Conservation (phyloP, 805 yeast genomes). For the Starmerella kuoi region DNA sequence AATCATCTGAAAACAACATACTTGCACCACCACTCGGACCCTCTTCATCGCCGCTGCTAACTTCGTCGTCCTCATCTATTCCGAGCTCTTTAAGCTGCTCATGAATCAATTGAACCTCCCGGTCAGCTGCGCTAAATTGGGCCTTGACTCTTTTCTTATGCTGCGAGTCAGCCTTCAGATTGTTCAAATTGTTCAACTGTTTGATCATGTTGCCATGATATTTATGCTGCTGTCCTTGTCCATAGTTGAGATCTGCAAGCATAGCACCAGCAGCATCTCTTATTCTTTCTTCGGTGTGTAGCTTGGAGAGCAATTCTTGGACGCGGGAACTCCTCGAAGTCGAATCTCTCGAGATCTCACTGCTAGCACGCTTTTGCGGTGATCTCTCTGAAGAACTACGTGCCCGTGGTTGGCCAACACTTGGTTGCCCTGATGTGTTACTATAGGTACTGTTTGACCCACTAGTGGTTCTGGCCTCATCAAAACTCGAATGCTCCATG, state of each 20-base stretch:
- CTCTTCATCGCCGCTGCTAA: conserved; percentile 29
- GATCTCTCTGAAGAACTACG: conserved; percentile 2
- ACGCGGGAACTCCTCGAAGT: background rate
- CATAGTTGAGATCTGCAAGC: conserved; percentile 26
- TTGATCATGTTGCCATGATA: conserved; percentile 4
- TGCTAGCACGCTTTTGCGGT: conserved; percentile 1
- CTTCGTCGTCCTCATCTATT: conserved; percentile 23
- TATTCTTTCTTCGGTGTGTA: conserved; percentile 30
- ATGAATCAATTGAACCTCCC: conserved; percentile 13
- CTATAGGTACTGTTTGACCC: background rate
- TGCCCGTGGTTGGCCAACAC: background rate
- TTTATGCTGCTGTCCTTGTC: conserved; percentile 7
- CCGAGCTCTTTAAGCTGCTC: conserved; percentile 39
- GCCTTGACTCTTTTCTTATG: conserved; percentile 16
- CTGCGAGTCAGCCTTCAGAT: conserved; percentile 6
- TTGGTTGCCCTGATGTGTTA: background rate
- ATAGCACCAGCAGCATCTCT: conserved; percentile 31
- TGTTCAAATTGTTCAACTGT: conserved; percentile 6
- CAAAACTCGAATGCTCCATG: background rate
- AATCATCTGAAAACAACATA: conserved; percentile 5
- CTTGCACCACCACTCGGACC: conserved; percentile 4
- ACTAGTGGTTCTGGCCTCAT: background rate
- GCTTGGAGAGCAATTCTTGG: conserved; percentile 25
- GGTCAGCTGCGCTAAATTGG: conserved; percentile 20
- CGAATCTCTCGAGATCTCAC: background rate